Conservation (phyloP, 768 basidiomycete species). For the Brasilioporus rufonigricans region DNA sequence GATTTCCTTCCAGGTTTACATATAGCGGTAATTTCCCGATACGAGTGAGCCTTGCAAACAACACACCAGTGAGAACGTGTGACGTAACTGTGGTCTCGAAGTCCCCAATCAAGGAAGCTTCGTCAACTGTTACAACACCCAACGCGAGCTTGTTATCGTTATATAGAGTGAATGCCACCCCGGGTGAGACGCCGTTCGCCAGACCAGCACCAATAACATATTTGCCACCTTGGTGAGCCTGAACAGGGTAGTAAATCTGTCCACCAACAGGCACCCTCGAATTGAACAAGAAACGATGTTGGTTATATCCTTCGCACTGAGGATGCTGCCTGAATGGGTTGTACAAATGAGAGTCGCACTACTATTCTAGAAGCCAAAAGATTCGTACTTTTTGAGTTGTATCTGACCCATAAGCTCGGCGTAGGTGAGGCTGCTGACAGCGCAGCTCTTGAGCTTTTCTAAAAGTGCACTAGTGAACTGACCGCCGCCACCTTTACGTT, state of each 20-base stretch:
- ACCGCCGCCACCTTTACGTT: slow-evolving; percentile 20
- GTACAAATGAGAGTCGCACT: neutral
- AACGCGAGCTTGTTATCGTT: neutral
- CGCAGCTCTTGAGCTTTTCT: slow-evolving; percentile 1
- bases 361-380: neutral
- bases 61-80: neutral
- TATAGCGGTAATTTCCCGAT: slow-evolving; percentile 5
- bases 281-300: slow-evolving; percentile 17
- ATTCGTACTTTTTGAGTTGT: slow-evolving; percentile 7
- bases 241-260: slow-evolving; percentile 5
- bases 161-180: slow-evolving; percentile 23
- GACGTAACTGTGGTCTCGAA: slow-evolving; percentile 9
- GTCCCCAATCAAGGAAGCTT: slow-evolving; percentile 6
- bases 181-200: slow-evolving; percentile 23
- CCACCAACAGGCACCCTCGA: slow-evolving; percentile 11
- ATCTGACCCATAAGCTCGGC: slow-evolving; percentile 20
- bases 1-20: neutral
- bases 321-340: slow-evolving; percentile 24
- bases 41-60: neutral
- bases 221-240: neutral
- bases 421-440: slow-evolving; percentile 23
- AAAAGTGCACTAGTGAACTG: slow-evolving; percentile 28
- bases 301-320: slow-evolving; percentile 28
- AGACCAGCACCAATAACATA: slow-evolving; percentile 25
- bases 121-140: slow-evolving; percentile 3